Evolutionary conservation across 2,329 filamentous ascomycete genomes (phyloP), one percentile per base, ranked within the genome.

Genomic region (Alternaria sp.): DNA sequence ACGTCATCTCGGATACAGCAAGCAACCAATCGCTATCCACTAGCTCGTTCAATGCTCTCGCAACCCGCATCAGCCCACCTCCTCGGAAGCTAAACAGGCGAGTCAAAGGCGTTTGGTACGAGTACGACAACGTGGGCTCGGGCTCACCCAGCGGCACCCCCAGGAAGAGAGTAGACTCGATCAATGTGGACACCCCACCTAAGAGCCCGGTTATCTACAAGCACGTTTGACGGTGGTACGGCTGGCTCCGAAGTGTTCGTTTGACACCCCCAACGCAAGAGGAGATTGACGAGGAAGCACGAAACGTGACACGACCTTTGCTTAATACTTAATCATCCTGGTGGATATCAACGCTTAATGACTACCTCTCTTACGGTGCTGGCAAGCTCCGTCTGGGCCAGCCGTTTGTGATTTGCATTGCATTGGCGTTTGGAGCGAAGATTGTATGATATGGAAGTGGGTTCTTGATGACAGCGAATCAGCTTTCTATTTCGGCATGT

Each of bases 31-130:
- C 64, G 3, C 26, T 56, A 19, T 68, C 67, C 9, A 54, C 62
- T 11, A 60, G 45, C 19, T 65, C 65, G 1, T 55, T 63, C 8
- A 71, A 65, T 9, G 56, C 65, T 2, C 62, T 72, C 4, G 71
- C 66, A 1, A 73, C 70, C 36, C 63, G 70, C 1, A 76, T 78
- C 10, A 71, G 57, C 11, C 77, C 77, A 1, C 64, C 71, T 9
- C 76, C 77, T 4, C 53, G 77, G 9, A 79, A 79, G 56, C 56
- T 79, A 13, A 79, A 79, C 53, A 60, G 71, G 6, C 67, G 69
- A n/a, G 71, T 79, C 50, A 74, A 76, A 56, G 75, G 77, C 28
- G 75, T 79, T 4, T 79, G 77, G 77, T 79, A 79, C 52, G 77
- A 79, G 58, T 79, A 79, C 45, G 77, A 79, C 61, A 65, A 51